Evolutionary conservation across 495 filamentous ascomycete genomes (phyloP).

Genomic region (Aspergillus olivimuriae): DNA sequence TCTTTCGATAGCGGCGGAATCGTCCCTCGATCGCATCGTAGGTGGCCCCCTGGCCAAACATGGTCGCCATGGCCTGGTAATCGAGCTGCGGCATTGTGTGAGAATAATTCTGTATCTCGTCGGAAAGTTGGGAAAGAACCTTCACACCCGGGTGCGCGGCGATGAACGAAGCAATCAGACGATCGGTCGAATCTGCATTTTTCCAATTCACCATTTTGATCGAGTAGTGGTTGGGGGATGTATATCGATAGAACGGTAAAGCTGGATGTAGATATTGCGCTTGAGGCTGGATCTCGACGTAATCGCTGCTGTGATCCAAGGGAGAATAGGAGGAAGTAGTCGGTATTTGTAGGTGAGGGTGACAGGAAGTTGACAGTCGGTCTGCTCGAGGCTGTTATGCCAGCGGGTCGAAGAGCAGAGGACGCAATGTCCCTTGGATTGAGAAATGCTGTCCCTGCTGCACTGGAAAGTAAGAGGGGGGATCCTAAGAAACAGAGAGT

Average conservation of each 20-base stretch:
- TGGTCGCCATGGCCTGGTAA: constrained; percentile 14
- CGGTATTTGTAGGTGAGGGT: neutral
- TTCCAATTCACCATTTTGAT: constrained; percentile 37
- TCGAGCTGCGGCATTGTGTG: constrained; percentile 15
- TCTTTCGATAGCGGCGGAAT: constrained; percentile 14
- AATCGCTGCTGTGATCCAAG: neutral
- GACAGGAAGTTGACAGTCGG: neutral
- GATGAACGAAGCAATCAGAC: constrained; percentile 26
- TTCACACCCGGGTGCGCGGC: constrained; percentile 20
- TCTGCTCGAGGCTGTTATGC: no score
- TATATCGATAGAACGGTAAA: no score
- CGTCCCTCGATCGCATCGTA: constrained; percentile 19
- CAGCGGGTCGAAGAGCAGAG: no score
- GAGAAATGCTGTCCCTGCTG: no score
- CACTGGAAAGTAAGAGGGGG: no score
- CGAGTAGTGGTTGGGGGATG: neutral
- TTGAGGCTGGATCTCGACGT: neutral
- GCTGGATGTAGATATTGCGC: neutral
- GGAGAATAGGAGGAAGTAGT: neutral
- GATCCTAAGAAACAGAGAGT: no score
- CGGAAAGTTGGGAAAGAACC: constrained; percentile 1
- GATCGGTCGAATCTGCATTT: constrained; percentile 16
- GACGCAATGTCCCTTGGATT: no score
- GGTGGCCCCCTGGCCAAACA: constrained; percentile 19
- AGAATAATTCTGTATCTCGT: neutral